Percentiles rank a stretch among this genome's conserved stretches.
Conservation (phyloP, 2,329 filamentous ascomycete genomes). For the Aspergillus novoparasiticus region DNA sequence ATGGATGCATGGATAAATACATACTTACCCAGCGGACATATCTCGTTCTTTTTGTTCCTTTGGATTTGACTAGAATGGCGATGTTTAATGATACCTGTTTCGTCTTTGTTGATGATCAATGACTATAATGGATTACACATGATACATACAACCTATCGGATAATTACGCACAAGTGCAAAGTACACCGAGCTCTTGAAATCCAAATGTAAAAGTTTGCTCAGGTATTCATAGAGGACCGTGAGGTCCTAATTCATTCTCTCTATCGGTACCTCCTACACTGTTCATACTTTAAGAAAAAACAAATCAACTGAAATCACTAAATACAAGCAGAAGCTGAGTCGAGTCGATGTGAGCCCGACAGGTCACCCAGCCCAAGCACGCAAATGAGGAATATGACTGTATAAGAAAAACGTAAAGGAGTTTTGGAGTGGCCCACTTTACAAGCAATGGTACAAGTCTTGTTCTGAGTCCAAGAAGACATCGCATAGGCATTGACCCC, state of each 20-base stretch:
- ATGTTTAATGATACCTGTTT: conserved; percentile 1
- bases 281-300: neutral
- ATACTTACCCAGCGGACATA: neutral
- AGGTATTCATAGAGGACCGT: neutral
- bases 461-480: conserved; percentile 1
- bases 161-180: neutral
- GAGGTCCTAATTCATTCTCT: conserved; percentile 6
- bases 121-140: neutral
- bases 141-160: neutral
- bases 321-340: neutral
- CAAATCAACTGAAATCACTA: conserved; percentile 1
- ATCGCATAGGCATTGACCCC: neutral
- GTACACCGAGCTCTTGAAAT: neutral
- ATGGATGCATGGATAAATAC: conserved; percentile 36
- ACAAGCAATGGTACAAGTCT: conserved; percentile 7
- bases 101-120: neutral
- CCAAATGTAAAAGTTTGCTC: neutral
- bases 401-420: neutral
- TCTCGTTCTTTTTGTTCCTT: neutral
- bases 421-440: neutral
- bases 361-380: neutral
- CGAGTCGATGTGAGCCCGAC: neutral
- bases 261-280: conserved; percentile 4
- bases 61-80: neutral
- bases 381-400: conserved; percentile 1